Base-by-base conservation (phyloP, 129 eudicot genomes). In the Ambrosia trifida region DNA sequence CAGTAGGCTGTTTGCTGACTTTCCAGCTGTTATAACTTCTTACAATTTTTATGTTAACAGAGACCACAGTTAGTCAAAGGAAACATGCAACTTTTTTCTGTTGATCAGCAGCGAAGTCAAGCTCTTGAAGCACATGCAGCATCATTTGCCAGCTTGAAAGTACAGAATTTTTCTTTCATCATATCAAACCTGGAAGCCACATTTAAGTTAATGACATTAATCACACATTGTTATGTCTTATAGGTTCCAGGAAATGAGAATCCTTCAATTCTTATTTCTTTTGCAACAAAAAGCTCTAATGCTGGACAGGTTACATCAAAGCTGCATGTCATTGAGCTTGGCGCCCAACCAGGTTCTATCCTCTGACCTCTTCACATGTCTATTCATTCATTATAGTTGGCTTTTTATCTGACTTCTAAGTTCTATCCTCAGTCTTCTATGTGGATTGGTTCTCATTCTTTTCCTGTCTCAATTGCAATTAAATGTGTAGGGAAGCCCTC, bases 51-150 rank as follows among this genome's bases (percentile, higher is more conserved):
- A 19, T 69, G 3, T 70, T 66, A 68, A 74, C 74, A 94, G 98
- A 81, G 89, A 72, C 97, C 96, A 3, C 97, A 94, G 77, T 83
- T 94, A 71, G 97, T 94, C 64, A 94, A 94, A 76, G 98, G 98
- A 79, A 94, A 80, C 68, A 94, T 94, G 98, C 98, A 94, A 74
- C 89, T 94, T 4, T 94, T 75, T 83, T 94, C 98, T 52, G 98
- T 94, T 67, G 98, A 94, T 30, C 98, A 94, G 83, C 96, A 89
- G 79, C 90, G 97, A 30, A 94, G 98, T 79, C 97, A 94, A 82
- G 93, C 98, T 57, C 97, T 94, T 82, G 98, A 94, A 77, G 98
- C 97, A 13, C 98, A 94, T 81, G 97, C 98, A 13, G 98, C 98
- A 45, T 80, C 98, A 72, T 94, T 94, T 85, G 98, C 98, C 68